A percentile compares a stretch with the other conserved stretches of the same genome.
Conservation (phyloP, 352 stramenopile species). For the Globisporangium abappressorium region DNA sequence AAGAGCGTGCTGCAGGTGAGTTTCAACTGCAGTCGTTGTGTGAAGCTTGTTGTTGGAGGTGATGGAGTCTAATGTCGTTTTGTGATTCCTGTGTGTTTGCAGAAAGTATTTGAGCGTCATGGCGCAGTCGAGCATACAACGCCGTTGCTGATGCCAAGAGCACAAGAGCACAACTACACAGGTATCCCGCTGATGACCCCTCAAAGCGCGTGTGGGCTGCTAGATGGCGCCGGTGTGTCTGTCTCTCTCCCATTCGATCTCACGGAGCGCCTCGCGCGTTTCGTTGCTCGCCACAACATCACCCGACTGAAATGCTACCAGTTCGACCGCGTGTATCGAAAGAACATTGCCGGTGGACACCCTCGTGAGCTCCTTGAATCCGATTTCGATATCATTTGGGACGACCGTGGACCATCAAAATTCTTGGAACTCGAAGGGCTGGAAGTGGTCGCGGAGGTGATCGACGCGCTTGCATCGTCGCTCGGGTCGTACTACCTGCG, state of each 20-base stretch:
- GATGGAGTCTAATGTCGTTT: background rate
- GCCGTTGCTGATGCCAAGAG: conserved; percentile 72
- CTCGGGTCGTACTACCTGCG: conserved; percentile 78
- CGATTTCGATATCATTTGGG: conserved; percentile 86
- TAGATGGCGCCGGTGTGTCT: conserved; percentile 75
- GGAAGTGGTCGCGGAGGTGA: conserved; percentile 75
- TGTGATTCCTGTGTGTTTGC: conserved; percentile 10
- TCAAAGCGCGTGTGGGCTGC: conserved; percentile 56
- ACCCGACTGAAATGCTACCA: conserved; percentile 82
- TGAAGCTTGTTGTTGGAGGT: background rate
- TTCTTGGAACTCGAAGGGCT: conserved; percentile 78
- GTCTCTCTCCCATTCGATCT: conserved; percentile 83
- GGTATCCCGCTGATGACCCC: conserved; percentile 52
- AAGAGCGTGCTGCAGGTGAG: conserved; percentile 60
- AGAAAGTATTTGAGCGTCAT: conserved; percentile 85
- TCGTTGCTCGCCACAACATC: conserved; percentile 79
- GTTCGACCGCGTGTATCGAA: conserved; percentile 83
- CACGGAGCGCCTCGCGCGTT: conserved; percentile 77
- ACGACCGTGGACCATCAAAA: conserved; percentile 57
- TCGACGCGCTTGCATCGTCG: conserved; percentile 50
- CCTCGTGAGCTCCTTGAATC: conserved; percentile 78
- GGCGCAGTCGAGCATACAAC: conserved; percentile 76
- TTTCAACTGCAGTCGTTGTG: background rate
- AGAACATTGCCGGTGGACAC: conserved; percentile 68
- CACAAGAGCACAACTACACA: conserved; percentile 66